Evolutionary conservation across 2,329 filamentous ascomycete genomes (phyloP).

Genomic region (Lasiodiplodia sp.): DNA sequence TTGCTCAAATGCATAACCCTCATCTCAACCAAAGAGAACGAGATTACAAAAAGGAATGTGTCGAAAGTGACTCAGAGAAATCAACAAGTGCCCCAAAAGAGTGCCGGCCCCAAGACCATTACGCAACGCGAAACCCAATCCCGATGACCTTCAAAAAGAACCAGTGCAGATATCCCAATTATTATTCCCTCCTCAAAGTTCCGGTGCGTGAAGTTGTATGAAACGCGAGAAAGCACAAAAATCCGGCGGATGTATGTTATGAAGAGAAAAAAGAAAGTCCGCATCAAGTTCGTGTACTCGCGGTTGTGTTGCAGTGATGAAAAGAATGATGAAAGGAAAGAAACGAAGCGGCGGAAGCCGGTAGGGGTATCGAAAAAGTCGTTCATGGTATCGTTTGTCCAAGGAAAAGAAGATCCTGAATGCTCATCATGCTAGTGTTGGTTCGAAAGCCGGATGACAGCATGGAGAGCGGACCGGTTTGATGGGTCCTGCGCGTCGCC

Average conservation of each 20-base stretch:
- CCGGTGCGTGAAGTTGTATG: neutral
- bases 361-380: neutral
- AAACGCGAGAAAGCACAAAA: neutral
- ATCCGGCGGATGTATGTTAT: neutral
- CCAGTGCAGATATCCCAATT: neutral
- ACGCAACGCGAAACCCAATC: neutral
- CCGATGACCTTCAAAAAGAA: neutral
- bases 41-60: neutral
- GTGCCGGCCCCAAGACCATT: neutral
- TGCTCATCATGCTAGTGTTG: neutral
- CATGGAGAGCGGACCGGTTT: neutral
- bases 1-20: neutral
- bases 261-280: neutral
- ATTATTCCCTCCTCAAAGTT: neutral
- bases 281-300: neutral
- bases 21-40: neutral
- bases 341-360: neutral
- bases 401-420: neutral
- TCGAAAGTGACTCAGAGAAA: neutral
- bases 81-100: neutral
- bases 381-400: neutral
- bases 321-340: neutral
- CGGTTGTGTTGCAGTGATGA: neutral
- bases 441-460: neutral
- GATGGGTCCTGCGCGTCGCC: neutral